These are phyloP conservation scores for Fusarium scirpi DNA, from an alignment of 2,329 filamentous ascomycete genomes.

Conservation along the genomic window DNA sequence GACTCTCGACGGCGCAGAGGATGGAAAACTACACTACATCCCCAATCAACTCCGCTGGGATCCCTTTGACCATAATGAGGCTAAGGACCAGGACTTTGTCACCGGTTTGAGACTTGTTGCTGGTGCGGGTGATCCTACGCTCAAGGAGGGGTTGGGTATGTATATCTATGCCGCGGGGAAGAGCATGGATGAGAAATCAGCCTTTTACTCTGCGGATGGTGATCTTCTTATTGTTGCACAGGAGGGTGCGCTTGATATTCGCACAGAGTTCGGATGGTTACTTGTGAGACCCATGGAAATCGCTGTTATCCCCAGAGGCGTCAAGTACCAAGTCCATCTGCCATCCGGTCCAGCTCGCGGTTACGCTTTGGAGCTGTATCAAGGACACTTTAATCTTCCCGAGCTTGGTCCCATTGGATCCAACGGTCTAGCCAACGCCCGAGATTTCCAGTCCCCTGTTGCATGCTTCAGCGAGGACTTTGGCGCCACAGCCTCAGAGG, in stretches of 20 bases:
- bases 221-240: constrained; percentile 83
- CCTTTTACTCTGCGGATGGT: constrained; percentile 87
- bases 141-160: constrained; percentile 84
- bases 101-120: constrained; percentile 76
- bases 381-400: constrained; percentile 77
- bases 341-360: constrained; percentile 72
- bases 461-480: constrained; percentile 76
- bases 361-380: constrained; percentile 81
- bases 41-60: constrained; percentile 90
- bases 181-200: constrained; percentile 78
- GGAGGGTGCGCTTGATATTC: constrained; percentile 78
- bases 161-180: constrained; percentile 83
- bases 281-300: constrained; percentile 85
- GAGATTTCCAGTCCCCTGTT: constrained; percentile 80
- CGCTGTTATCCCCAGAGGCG: constrained; percentile 78
- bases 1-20: constrained; percentile 37
- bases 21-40: constrained; percentile 51
- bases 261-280: constrained; percentile 80
- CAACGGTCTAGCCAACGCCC: constrained; percentile 78
- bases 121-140: constrained; percentile 81
- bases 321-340: constrained; percentile 79
- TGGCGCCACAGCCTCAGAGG: constrained; percentile 55
- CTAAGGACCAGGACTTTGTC: constrained; percentile 62
- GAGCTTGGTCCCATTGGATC: constrained; percentile 80
- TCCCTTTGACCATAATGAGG: constrained; percentile 78